Evolutionary conservation across 805 yeast species (phyloP), one percentile per base, ranked within the genome.

Genomic region (Maudiozyma serrabonitensis): DNA sequence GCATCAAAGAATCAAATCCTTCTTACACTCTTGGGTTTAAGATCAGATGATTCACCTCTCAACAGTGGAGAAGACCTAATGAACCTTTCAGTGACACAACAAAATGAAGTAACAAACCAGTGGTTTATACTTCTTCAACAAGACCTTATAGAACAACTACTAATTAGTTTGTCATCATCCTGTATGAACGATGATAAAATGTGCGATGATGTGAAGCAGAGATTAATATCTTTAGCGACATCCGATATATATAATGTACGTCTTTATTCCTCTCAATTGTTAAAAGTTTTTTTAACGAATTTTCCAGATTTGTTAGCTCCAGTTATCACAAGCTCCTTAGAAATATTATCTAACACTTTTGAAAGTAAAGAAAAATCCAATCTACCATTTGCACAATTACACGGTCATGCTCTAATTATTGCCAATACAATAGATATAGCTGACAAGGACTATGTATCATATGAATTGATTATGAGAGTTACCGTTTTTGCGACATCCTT

Each of bases 401-500:
- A 72, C 52, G 76, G 77, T 0, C 62, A 66, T 51, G 67, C 75
- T 0, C 56, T 70, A 40, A 55, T 71, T 11, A 60, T 73, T 18
- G 67, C 75, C 2, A 70, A 62, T 46, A 45, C 70, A 25, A 59
- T 71, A 1, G 58, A 61, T 8, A 52, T 61, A 6, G 67, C 73
- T 1, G 67, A 67, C 38, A 64, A 64, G 34, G 73, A 72, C 46
- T 74, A 72, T 54, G 75, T 76, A 6, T 68, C 81, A 2, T 64
- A 69, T 37, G 73, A 71, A 31, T 57, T 75, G 16, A 66, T 78
- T 6, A 67, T 75, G 50, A 66, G 74, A 48, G 66, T 75, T 4
- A 70, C 76, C 45, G 69, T 70, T 0, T 67, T 75, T 32, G 73
- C 78, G 0, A 68, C 73, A 13, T 66, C 75, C 31, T 66, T 74